Percentiles rank a stretch among this genome's conserved stretches.
Conservation (phyloP, 2,329 filamentous ascomycete genomes). For the Hypoxylon sp. region DNA sequence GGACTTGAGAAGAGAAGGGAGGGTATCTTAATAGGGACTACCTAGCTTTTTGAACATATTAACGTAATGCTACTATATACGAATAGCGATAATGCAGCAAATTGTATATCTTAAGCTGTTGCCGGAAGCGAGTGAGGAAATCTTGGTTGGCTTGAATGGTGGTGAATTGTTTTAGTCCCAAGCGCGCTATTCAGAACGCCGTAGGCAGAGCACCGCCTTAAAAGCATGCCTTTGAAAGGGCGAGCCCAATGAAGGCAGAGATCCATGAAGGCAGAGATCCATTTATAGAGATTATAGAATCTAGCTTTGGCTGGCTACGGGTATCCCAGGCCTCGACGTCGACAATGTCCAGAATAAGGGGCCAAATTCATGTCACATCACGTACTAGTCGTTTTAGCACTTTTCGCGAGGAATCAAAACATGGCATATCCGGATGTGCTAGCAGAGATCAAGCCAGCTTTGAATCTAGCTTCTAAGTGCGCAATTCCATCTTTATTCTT, state of each 20-base stretch:
- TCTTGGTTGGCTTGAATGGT: neutral
- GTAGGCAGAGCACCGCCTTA: neutral
- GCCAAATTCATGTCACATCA: neutral
- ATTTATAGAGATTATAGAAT: neutral
- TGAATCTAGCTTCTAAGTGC: neutral
- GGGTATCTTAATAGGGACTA: neutral
- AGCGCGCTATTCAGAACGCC: neutral
- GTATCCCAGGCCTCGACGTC: neutral
- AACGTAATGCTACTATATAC: constrained; percentile 13
- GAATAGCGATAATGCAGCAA: neutral
- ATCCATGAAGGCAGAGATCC: neutral
- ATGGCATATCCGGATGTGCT: neutral
- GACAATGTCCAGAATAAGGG: neutral
- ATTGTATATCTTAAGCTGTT: neutral
- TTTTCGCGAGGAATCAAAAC: neutral
- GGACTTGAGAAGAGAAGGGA: constrained; percentile 5
- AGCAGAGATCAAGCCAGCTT: constrained; percentile 2
- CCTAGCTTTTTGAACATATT: neutral
- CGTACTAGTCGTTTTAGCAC: neutral
- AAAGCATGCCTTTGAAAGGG: neutral
- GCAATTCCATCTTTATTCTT: constrained; percentile 4
- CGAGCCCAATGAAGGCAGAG: neutral
- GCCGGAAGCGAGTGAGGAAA: neutral
- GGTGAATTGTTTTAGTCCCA: neutral
- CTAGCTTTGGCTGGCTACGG: neutral